Percentiles rank a stretch among this genome's conserved stretches.
Conservation (phyloP, 2,329 filamentous ascomycete species). For the Stylonectria norvegica region DNA sequence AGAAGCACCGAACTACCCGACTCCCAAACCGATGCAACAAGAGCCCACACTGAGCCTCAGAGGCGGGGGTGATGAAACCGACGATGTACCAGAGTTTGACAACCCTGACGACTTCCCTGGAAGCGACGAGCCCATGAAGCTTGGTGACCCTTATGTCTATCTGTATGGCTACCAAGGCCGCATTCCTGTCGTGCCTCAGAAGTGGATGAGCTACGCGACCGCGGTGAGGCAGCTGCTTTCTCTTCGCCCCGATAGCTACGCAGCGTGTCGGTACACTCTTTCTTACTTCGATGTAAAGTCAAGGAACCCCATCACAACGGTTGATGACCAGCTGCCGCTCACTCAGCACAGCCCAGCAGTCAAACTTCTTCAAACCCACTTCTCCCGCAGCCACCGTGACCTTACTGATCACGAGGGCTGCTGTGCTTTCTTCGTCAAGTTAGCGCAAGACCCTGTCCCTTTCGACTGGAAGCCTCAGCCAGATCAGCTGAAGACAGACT, state of each 20-base stretch:
- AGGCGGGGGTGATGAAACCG: constrained; percentile 7
- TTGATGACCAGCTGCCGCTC: constrained; percentile 13
- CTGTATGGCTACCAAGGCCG: constrained; percentile 33
- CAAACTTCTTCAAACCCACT: constrained; percentile 7
- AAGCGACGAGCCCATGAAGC: neutral
- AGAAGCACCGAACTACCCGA: constrained; percentile 6
- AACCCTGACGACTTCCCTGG: constrained; percentile 6
- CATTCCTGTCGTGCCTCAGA: constrained; percentile 21
- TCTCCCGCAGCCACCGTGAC: neutral
- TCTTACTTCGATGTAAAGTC: constrained; percentile 11
- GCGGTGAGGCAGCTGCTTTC: constrained; percentile 26
- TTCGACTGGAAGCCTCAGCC: constrained; percentile 20
- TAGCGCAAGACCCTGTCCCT: constrained; percentile 3
- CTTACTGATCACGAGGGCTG: constrained; percentile 6
- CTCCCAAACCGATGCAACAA: constrained; percentile 5
- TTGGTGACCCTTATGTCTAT: constrained; percentile 12
- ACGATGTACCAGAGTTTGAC: neutral
- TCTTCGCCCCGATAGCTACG: constrained; percentile 2
- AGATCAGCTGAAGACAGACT: constrained; percentile 12
- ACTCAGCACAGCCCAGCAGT: constrained; percentile 1
- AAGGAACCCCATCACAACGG: neutral
- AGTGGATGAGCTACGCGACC: constrained; percentile 17
- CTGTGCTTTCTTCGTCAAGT: constrained; percentile 23
- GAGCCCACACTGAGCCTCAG: constrained; percentile 12
- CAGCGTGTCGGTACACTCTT: constrained; percentile 1